phyloP scores from a whole-genome alignment of 306 rosid species.

The Quercus agrifolia region DNA sequence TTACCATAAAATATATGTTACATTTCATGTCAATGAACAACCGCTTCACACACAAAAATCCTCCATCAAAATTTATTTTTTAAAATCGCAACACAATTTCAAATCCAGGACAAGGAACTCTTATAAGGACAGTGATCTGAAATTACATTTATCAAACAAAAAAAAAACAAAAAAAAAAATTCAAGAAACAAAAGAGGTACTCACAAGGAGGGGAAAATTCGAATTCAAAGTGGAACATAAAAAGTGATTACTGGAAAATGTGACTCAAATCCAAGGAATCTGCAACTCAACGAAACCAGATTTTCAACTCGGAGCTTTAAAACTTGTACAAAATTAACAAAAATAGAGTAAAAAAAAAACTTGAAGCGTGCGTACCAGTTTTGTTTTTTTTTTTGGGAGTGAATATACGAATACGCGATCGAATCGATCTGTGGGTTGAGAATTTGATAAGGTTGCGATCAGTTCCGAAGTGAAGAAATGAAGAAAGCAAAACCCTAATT shows the following conservation, averaged over 20 bases:
- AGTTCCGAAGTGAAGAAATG: conserved; percentile 48
- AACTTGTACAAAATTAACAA: not conserved
- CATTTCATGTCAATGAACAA: conserved; percentile 11
- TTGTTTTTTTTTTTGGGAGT: not conserved
- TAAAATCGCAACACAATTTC: not conserved
- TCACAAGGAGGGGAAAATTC: conserved; percentile 59
- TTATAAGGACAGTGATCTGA: not conserved
- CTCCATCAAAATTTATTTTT: not conserved
- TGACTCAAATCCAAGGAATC: conserved; percentile 39
- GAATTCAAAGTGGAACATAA: conserved; percentile 62
- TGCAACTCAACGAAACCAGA: conserved; percentile 20
- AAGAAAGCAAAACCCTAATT: conserved; percentile 34
- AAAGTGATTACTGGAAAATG: conserved; percentile 34
- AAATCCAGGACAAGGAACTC: not conserved
- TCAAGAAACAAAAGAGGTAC: conserved; percentile 19
- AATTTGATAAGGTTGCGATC: conserved; percentile 24
- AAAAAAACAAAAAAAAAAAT: not conserved
- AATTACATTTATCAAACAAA: not conserved
- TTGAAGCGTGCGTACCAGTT: conserved; percentile 12
- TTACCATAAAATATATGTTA: too few species aligned
- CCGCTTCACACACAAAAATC: conserved; percentile 37
- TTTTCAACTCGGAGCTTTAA: conserved; percentile 11
- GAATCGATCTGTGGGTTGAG: conserved; percentile 34
- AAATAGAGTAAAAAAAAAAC: not conserved
- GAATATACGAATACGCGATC: not conserved